Evolutionary conservation across 192 early-diverging fungal genomes (phyloP).

Genomic region (Linnemannia zychae): DNA sequence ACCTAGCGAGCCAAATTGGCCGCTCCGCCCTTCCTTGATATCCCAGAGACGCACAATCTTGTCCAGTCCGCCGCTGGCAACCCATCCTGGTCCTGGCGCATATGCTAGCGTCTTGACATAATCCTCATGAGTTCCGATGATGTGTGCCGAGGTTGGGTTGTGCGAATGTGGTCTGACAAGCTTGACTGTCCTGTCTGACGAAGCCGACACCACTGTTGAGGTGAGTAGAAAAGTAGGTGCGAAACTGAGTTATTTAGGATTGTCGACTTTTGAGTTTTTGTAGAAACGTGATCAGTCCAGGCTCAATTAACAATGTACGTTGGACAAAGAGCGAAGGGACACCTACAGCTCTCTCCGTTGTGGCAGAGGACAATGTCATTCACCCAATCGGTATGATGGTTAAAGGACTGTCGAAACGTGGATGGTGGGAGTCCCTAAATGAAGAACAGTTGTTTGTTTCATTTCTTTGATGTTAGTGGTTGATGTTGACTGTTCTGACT

Average conservation of each 20-base stretch:
- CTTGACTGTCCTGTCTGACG: constrained; percentile 91
- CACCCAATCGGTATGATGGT: constrained; percentile 96
- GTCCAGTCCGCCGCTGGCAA: constrained; percentile 94
- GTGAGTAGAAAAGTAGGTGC: neutral
- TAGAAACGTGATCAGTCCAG: neutral
- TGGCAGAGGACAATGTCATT: constrained; percentile 91
- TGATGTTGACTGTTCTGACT: neutral
- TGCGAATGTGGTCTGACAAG: constrained; percentile 76
- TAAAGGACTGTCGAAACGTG: constrained; percentile 74
- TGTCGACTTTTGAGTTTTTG: neutral
- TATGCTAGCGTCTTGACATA: constrained; percentile 93
- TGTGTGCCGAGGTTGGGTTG: constrained; percentile 63
- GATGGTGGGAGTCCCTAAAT: constrained; percentile 64
- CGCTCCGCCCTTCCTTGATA: constrained; percentile 70
- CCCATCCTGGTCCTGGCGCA: constrained; percentile 77
- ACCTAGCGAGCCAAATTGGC: constrained; percentile 61
- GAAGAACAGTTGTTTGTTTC: neutral
- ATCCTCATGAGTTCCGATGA: constrained; percentile 89
- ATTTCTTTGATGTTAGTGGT: neutral
- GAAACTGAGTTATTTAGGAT: neutral
- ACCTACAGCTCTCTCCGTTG: constrained; percentile 72
- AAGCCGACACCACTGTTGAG: constrained; percentile 82
- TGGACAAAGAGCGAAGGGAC: neutral
- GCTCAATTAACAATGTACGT: neutral
- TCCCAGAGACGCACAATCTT: constrained; percentile 93